Evolutionary conservation across 1,284 basidiomycete species (phyloP).

Genomic region (Puccinia sorghi): DNA sequence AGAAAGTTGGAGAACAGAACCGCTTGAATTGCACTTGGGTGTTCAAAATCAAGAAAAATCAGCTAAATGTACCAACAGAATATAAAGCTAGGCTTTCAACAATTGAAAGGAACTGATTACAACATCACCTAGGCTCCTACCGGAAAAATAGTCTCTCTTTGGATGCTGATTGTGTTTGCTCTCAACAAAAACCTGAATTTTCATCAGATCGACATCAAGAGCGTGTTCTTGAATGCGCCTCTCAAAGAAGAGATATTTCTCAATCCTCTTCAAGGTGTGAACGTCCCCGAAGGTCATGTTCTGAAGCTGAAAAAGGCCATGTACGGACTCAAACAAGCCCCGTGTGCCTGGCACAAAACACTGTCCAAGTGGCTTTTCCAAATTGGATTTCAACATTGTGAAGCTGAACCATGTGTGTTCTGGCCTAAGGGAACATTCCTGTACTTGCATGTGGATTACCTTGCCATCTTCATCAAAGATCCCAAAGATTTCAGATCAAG

Average conservation of each 20-base stretch:
- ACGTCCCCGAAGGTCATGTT: too few species aligned
- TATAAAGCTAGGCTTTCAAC: background rate
- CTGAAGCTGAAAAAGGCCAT: too few species aligned
- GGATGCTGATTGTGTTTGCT: background rate
- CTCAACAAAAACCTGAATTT: background rate
- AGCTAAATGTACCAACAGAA: background rate
- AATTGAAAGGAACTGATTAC: background rate
- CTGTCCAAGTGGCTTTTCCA: too few species aligned
- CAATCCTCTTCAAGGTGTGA: too few species aligned
- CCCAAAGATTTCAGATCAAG: background rate
- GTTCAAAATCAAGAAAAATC: conserved; percentile 19
- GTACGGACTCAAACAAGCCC: too few species aligned
- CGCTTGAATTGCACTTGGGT: background rate
- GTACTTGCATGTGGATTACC: too few species aligned
- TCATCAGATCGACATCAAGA: conserved; percentile 19
- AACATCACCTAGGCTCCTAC: background rate
- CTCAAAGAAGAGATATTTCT: too few species aligned
- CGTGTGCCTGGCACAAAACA: too few species aligned
- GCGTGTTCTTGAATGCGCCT: background rate
- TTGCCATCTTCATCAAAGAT: too few species aligned
- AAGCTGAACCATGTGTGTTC: too few species aligned
- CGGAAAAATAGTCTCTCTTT: background rate
- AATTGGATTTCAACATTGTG: too few species aligned
- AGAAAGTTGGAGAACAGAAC: background rate
- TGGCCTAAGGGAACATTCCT: too few species aligned